A percentile compares a stretch with the other conserved stretches of the same genome.
These are phyloP conservation scores for Neophaeococcomyces aloes DNA, from an alignment of 2,329 filamentous ascomycete species.

Conservation along the genomic window DNA sequence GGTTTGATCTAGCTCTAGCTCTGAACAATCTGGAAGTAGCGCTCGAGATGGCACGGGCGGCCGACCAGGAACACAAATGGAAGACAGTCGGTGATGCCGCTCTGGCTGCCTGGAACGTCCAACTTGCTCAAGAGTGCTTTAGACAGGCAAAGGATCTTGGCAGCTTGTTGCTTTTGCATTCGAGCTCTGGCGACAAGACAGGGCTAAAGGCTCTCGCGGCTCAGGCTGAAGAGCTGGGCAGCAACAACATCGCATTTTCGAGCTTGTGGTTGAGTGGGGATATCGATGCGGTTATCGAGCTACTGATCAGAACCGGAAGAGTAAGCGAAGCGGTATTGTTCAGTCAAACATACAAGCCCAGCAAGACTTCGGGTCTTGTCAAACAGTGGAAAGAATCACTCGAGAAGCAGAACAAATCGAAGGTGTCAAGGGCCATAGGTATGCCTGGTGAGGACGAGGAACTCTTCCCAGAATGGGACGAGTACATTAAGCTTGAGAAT, in stretches of 20 bases:
- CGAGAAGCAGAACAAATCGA: slow-evolving; percentile 74
- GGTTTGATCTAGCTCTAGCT: slow-evolving; percentile 80
- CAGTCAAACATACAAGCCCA: slow-evolving; percentile 91
- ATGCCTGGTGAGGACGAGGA: slow-evolving; percentile 70
- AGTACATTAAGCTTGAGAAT: slow-evolving; percentile 71
- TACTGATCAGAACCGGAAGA: slow-evolving; percentile 68
- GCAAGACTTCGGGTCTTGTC: slow-evolving; percentile 56
- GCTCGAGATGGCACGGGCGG: slow-evolving; percentile 68
- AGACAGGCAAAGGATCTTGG: slow-evolving; percentile 81
- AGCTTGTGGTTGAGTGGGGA: slow-evolving; percentile 81
- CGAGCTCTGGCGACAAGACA: slow-evolving; percentile 66
- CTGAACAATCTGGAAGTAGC: slow-evolving; percentile 78
- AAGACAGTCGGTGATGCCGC: slow-evolving; percentile 93
- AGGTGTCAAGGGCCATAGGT: slow-evolving; percentile 73
- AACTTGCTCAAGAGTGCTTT: slow-evolving; percentile 86
- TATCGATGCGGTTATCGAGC: slow-evolving; percentile 66
- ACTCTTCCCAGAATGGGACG: slow-evolving; percentile 92
- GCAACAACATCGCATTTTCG: slow-evolving; percentile 89
- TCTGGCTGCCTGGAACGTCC: slow-evolving; percentile 73
- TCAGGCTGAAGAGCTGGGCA: slow-evolving; percentile 64
- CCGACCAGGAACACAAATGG: slow-evolving; percentile 94
- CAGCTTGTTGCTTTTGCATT: slow-evolving; percentile 77
- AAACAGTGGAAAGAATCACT: slow-evolving; percentile 71
- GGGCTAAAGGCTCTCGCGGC: slow-evolving; percentile 62
- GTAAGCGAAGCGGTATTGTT: slow-evolving; percentile 81